Base-by-base conservation (phyloP, 179 eudicot genomes). In the Beta macrorhiza region DNA sequence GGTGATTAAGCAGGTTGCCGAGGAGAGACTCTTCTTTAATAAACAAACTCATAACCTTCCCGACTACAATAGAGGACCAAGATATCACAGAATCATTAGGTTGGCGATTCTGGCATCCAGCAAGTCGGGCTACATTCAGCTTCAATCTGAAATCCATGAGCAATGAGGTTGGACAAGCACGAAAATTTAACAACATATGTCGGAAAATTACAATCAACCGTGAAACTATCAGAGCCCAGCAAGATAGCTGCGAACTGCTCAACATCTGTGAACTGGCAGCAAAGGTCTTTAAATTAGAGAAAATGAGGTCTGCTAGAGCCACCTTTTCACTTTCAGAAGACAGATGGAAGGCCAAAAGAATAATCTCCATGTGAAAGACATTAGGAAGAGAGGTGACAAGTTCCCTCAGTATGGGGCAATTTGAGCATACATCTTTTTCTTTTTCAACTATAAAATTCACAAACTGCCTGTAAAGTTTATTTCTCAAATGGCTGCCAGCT, bases 331-430 rank as follows among this genome's bases (percentile, higher is more conserved):
- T 88, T 78, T 89, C 93, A 72, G 99, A 90, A 57, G 98, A 94
- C 76, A 97, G 82, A 82, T 97, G 99, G 84, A 94, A 97, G 44
- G 97, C 90, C 91, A 95, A 89, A 45, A 97, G 90, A 82, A 97
- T 86, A 80, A 95, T 89, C 91, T 94, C 99, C 85, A 97, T 87
- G 86, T 97, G 97, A 81, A 94, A 92, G 70, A 89, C 78, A 63
- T 92, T 91, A 47, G 99, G 99, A 83, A 97, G 95, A 81, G 84
- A 84, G 70, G 71, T 88, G 45, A 92, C 80, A 83, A 90, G 57
- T 79, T 94, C 98, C 72, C 90, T 86, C 72, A 90, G 73, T 56
- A 67, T 79, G 74, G 86, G 87, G 79, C 88, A 83, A 72, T 79
- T 76, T 61, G 82, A 82, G 76, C 75, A 83, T 29, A 90, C 87